Evolutionary conservation across 164 flowering plant species (phyloP).

Genomic region (Buxus sempervirens): DNA sequence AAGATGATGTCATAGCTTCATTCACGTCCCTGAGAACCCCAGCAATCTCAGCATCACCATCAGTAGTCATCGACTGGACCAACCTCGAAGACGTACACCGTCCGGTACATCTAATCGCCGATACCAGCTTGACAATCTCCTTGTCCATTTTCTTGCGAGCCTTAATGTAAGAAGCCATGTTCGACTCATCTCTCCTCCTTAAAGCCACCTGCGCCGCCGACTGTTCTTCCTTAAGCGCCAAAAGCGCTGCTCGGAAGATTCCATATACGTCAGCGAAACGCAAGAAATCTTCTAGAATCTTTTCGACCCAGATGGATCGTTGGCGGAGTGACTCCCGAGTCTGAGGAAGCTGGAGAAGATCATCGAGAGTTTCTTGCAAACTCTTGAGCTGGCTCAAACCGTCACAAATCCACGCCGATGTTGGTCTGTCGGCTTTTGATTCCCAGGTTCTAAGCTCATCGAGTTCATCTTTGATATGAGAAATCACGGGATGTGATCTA

Average conservation of each 20-base stretch:
- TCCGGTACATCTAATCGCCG: constrained; percentile 22
- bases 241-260: constrained; percentile 44
- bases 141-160: constrained; percentile 35
- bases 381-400: constrained; percentile 41
- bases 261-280: constrained; percentile 64
- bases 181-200: constrained; percentile 42
- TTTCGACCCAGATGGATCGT: constrained; percentile 37
- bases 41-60: constrained; percentile 34
- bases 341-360: constrained; percentile 55
- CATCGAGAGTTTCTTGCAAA: constrained; percentile 43
- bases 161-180: constrained; percentile 25
- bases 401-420: constrained; percentile 39
- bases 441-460: constrained; percentile 42
- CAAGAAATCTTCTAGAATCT: constrained; percentile 61
- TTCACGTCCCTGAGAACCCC: constrained; percentile 33
- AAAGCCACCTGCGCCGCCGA: constrained; percentile 49
- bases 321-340: constrained; percentile 49
- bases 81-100: background rate
- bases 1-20: constrained; percentile 35
- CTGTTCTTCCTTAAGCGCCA: constrained; percentile 46
- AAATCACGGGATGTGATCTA: constrained; percentile 65
- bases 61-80: background rate
- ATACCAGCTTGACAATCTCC: constrained; percentile 37
- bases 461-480: constrained; percentile 58
- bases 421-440: constrained; percentile 14